Base-by-base conservation (phyloP, 2,329 filamentous ascomycete species). In the Talaromyces marneffei region DNA sequence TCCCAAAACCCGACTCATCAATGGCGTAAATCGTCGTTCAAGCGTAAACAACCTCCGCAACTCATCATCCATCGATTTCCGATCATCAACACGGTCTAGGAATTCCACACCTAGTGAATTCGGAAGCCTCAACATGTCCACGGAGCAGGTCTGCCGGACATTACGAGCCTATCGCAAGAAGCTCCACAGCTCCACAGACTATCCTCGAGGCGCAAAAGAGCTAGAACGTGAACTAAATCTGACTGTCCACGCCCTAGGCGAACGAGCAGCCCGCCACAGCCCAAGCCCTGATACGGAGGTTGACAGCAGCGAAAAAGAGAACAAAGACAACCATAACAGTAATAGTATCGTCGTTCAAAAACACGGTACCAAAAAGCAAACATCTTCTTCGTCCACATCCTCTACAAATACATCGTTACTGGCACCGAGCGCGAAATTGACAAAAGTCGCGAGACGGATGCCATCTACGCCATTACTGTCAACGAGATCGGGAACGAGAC, bases 111-210 rank as follows among this genome's bases (percentile, higher is more conserved):
- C 46, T 10, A 75, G 69, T 56, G 78, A 81, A 27, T 78, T 79
- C 63, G 79, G 80, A 27, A 79, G 77, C 37, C 65, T 84, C 10
- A 77, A 79, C 9, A 75, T 76, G 64, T 80, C 81, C 1, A 86
- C 83, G 0, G 84, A 87, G 62, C 81, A 83, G 60, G 74, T 86
- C 1, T 83, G 81, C 67, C 80, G 83, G 39, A 82, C 81, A 6
- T 73, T 87, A 3, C 79, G 81, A 50, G 79, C 81, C 0, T 87
- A 86, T 66, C 78, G 84, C 18, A 86, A 85, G 69, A 84, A 84
- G 62, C 76, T 87, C 2, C 76, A 78, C 18, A 76, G 76, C 5
- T 78, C 77, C 29, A 76, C 71, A 0, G 81, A 84, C 23, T 72
- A 71, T 10, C 71, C 85, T 27, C 78, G 83, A 42, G 72, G 78